Percentiles rank a stretch among this genome's conserved stretches.
Evolutionary conservation across 2,329 filamentous ascomycete genomes (phyloP).

Genomic region (Fusarium longipes): DNA sequence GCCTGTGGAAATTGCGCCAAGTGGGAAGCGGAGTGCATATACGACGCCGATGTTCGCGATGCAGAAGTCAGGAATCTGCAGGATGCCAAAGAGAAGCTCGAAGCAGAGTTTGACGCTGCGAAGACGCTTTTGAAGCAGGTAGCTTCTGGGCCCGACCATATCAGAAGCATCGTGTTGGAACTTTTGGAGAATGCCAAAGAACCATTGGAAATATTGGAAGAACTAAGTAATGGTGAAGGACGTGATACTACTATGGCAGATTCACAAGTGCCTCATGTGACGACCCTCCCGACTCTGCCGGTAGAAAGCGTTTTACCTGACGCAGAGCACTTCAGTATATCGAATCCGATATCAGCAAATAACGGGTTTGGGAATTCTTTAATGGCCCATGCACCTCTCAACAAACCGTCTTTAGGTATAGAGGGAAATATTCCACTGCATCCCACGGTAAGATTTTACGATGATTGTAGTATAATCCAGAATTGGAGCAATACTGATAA

Average conservation of each 20-base stretch:
- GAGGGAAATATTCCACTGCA: fast-evolving
- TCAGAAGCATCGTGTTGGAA: neutral
- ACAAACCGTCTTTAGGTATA: fast-evolving
- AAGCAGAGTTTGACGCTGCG: neutral
- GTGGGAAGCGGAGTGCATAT: neutral
- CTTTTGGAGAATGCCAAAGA: neutral
- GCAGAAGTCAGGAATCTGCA: neutral
- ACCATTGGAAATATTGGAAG: neutral
- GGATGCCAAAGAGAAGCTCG: neutral
- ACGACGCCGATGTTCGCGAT: constrained; percentile 5
- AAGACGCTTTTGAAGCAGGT: neutral
- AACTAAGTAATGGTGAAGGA: neutral
- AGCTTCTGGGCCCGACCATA: neutral
- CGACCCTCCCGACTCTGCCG: neutral
- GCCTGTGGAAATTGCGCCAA: constrained; percentile 8
- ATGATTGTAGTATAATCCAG: fast-evolving
- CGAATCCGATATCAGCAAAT: neutral
- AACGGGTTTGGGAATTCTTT: neutral
- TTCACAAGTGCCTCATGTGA: neutral
- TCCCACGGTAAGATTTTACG: neutral
- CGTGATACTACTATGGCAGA: neutral
- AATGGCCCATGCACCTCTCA: neutral
- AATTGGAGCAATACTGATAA: neutral
- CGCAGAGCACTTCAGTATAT: too few species aligned
- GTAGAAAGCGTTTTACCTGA: neutral